Evolutionary conservation across 2,329 filamentous ascomycete genomes (phyloP).

Genomic region (Pseudovirgaria hyperparasitica): DNA sequence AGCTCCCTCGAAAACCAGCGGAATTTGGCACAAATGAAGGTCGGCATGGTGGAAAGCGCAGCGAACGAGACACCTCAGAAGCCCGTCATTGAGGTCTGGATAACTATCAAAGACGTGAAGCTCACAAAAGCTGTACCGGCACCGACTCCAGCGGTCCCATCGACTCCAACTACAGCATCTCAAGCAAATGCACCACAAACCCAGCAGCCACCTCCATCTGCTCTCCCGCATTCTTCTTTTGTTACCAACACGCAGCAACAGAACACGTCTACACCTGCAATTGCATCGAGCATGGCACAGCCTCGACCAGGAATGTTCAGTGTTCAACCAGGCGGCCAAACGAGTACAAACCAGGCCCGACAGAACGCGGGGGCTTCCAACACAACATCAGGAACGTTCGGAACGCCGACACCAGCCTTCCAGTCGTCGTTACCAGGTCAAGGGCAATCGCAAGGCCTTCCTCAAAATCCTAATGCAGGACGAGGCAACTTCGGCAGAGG

Average conservation of each 20-base stretch:
- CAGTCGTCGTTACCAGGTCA: constrained; percentile 2
- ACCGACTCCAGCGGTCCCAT: constrained; percentile 9
- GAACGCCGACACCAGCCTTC: neutral
- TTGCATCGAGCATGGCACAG: neutral
- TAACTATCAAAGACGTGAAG: constrained; percentile 58
- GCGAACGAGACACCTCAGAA: constrained; percentile 74
- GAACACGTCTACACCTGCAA: neutral
- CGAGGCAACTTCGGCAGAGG: constrained; percentile 9
- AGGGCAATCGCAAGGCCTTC: constrained; percentile 6
- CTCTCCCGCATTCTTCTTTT: too few species aligned
- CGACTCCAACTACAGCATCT: constrained; percentile 5
- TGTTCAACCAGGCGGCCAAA: neutral
- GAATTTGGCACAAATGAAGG: constrained; percentile 53
- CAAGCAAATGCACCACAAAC: constrained; percentile 5
- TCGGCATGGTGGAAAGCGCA: constrained; percentile 67
- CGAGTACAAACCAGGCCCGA: neutral
- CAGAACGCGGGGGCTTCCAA: constrained; percentile 6
- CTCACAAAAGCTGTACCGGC: constrained; percentile 18
- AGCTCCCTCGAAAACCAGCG: constrained; percentile 67
- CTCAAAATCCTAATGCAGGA: constrained; percentile 9
- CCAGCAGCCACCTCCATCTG: neutral
- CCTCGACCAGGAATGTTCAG: neutral
- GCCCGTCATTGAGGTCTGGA: constrained; percentile 79
- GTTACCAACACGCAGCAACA: neutral
- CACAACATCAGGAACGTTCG: constrained; percentile 6